Evolutionary conservation across 768 basidiomycete species (phyloP), one percentile per base, ranked within the genome.

Genomic region (Lentinus brumalis): DNA sequence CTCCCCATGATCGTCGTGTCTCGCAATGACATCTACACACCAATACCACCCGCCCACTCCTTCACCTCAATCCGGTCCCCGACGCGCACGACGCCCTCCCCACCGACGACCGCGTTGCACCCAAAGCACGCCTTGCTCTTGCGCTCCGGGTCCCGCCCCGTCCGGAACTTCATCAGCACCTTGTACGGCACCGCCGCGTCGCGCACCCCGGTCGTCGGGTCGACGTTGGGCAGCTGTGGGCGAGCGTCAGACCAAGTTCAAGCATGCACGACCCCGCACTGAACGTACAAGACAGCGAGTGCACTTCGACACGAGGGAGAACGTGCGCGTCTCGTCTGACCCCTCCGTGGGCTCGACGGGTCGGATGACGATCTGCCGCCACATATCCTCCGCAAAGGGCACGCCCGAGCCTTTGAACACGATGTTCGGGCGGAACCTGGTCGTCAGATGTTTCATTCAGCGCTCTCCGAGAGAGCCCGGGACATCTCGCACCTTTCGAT

Each of bases 181-280:
- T 92, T 91, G 74, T 77, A 90, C 5, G 91, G 91, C 4, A 92
- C 89, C 0, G 88, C 87, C 15, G 78, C 79, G 67, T 93, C 90
- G 18, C 85, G 81, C 18, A 80, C 71, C 32, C 89, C 91, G 4
- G 85, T 86, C 44, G 77, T 75, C 0, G 87, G 81, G 66, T 84
- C 83, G 15, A 92, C 82, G 64, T 92, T 92, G 15, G 91, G 91
- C 50, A 92, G 71, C 90, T 92, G 57, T 59, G 58, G 3, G 60
- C 15, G 59, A n/a, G 5, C 58, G 50, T 46, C 45, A 45, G 53
- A 47, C 35, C 54, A 42, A 64, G 21, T 14, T 5, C 41, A 9
- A 11, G 30, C 29, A 44, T 16, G n/a, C 47, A 46, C 47, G 40
- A 44, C 3, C 12, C n/a, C 32, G 5, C 53, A 14, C 41, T n/a